phyloP scores from a whole-genome alignment of 1,139 yeast genomes.

The Protomyces pachydermus region DNA sequence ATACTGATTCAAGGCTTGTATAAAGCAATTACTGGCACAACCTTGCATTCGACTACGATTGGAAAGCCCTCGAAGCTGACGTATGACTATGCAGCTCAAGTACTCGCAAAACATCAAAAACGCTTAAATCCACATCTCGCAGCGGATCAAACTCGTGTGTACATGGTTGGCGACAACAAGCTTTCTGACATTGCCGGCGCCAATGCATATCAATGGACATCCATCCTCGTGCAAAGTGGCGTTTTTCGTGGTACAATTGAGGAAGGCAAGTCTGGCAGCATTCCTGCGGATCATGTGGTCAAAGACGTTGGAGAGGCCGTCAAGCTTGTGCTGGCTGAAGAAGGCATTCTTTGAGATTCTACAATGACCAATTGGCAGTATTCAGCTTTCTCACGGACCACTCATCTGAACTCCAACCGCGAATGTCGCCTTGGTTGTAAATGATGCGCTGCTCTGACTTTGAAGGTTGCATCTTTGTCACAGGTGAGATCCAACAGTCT shows the following conservation, averaged over 20 bases:
- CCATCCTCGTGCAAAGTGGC: conserved; percentile 78
- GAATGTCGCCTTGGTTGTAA: not conserved
- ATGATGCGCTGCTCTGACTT: not conserved
- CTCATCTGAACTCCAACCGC: not conserved
- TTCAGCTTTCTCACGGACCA: not conserved
- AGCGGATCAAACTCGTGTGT: conserved; percentile 43
- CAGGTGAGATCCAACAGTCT: too few relatives aligned
- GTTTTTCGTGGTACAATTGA: conserved; percentile 63
- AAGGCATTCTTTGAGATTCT: not conserved
- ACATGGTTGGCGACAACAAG: conserved; percentile 96
- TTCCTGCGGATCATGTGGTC: conserved; percentile 68
- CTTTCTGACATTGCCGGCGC: conserved; percentile 90
- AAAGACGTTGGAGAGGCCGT: conserved; percentile 76
- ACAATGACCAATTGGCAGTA: not conserved
- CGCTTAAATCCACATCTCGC: not conserved
- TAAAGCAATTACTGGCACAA: conserved; percentile 54
- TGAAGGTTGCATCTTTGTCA: too few relatives aligned
- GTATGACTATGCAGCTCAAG: conserved; percentile 72
- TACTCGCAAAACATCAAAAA: conserved; percentile 45
- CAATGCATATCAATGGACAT: conserved; percentile 78
- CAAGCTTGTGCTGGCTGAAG: conserved; percentile 63
- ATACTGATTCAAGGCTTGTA: conserved; percentile 56
- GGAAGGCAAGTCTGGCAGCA: conserved; percentile 64
- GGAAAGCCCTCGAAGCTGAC: conserved; percentile 63
- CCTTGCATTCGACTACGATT: conserved; percentile 67